Base-by-base conservation (phyloP, 768 basidiomycete genomes). In the Auricularia heimuer region DNA sequence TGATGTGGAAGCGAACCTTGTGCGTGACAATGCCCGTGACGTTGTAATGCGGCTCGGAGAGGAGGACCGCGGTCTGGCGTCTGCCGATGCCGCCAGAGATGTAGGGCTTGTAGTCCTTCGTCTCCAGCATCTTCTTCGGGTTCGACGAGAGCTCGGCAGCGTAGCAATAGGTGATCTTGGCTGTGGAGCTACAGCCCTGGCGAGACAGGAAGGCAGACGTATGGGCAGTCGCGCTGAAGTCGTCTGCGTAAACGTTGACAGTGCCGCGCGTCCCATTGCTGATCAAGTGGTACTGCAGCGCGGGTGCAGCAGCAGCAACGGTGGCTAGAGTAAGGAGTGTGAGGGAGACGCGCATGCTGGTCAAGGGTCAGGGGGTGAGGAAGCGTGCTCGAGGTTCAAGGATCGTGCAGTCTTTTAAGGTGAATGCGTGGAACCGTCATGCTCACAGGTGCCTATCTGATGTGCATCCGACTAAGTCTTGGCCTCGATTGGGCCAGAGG, bases 1-100 rank as follows among this genome's bases (percentile, higher is more conserved):
- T 54, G 54, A 54, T 54, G 54, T 54, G 54, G 54, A 54, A 54
- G 54, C 54, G 54, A 29, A 54, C 11, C 54, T n/a, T 54, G 54
- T 54, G 54, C 29, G 54, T 54, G 54, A 54, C 18, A 1, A 54
- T 18, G 54, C 29, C 29, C 54, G 54, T 29, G 18, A 18, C 54
- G 29, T 54, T 54, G 54, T 29, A 29, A 6, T 54, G 29, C 8
- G 54, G 18, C 54, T 54, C 54, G 54, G 11, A 7, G 54, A 54
- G 54, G 6, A 54, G 54, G 1, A 54, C n/a, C 54, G 54, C 54
- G 54, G n/a, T n/a, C 54, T 54, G 54, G 54, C 29, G 18, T 18
- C 8, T 54, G 29, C 54, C 54, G n/a, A 54, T 29, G 54, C 54
- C 54, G 4, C 54, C 54, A 8, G 54, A n/a, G n/a, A 54, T n/a